A percentile compares a stretch with the other conserved stretches of the same genome.
Conservation (phyloP, 306 rosid genomes). For the Abrus precatorius region DNA sequence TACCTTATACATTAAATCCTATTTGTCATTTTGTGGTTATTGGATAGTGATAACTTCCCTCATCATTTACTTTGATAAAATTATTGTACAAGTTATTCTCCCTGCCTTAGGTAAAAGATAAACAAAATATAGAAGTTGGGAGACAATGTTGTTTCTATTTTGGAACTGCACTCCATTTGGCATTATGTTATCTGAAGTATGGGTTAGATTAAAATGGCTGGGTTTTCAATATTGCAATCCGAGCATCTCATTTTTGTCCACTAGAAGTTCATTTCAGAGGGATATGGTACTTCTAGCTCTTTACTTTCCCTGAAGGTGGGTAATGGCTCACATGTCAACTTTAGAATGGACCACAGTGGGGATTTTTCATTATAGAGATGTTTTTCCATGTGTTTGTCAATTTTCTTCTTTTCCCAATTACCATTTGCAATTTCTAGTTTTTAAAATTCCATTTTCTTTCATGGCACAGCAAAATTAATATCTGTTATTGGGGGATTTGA, state of each 20-base stretch:
- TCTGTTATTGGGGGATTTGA: constrained; percentile 23
- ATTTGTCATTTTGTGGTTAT: constrained; percentile 18
- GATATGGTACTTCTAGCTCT: not conserved
- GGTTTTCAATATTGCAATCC: not conserved
- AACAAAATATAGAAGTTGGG: not conserved
- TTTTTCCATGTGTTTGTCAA: too few relatives aligned
- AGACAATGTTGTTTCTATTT: not conserved
- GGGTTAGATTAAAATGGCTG: not conserved
- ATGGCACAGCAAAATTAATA: not conserved
- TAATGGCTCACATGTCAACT: too few relatives aligned
- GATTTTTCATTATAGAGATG: too few relatives aligned
- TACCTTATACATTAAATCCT: not conserved
- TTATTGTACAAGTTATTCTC: not conserved
- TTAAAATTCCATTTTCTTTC: constrained; percentile 25
- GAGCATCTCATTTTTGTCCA: not conserved
- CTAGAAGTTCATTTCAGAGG: not conserved
- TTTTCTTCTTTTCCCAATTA: too few relatives aligned
- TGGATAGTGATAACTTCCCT: constrained; percentile 31
- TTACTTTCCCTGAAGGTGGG: too few relatives aligned
- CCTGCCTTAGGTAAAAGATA: not conserved
- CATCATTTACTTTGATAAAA: constrained; percentile 5
- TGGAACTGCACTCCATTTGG: constrained; percentile 11
- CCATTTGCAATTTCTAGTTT: too few relatives aligned
- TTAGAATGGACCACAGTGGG: too few relatives aligned
- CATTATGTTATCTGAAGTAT: not conserved